phyloP scores from a whole-genome alignment of 208 protist genomes.

The Crithidia sp. region DNA sequence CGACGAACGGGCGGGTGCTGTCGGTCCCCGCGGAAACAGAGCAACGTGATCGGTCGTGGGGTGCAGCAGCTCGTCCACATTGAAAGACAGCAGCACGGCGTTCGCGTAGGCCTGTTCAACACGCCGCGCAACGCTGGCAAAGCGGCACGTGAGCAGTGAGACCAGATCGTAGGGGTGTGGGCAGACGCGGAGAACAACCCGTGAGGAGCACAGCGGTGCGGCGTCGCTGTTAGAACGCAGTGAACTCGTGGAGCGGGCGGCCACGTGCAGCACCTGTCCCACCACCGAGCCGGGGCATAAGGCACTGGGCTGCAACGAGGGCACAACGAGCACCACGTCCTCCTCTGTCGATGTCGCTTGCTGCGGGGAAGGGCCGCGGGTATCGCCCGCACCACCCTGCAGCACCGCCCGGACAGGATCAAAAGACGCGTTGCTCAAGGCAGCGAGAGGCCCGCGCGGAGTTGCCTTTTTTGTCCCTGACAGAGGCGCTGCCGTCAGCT shows the following conservation, averaged over 20 bases:
- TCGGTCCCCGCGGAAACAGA: not conserved
- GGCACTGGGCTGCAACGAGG: conserved; percentile 3
- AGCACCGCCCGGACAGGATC: not conserved
- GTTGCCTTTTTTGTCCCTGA: not conserved
- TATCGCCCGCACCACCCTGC: not conserved
- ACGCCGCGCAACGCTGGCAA: conserved; percentile 13
- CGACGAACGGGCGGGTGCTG: not conserved
- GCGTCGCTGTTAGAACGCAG: not conserved
- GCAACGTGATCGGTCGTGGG: conserved; percentile 3
- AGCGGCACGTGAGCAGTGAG: conserved; percentile 20
- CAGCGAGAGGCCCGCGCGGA: too few relatives aligned
- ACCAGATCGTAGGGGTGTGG: conserved; percentile 18
- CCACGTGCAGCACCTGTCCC: not conserved
- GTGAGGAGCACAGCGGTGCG: not conserved
- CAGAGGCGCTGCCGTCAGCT: conserved; percentile 1
- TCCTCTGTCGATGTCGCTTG: not conserved
- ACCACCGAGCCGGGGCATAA: conserved; percentile 5
- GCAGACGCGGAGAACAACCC: conserved; percentile 9
- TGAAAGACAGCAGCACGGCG: conserved; percentile 14
- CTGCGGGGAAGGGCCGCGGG: not conserved
- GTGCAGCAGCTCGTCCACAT: not conserved
- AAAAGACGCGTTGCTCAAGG: conserved; percentile 1
- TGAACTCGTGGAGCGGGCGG: not conserved
- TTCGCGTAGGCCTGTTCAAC: conserved; percentile 11
- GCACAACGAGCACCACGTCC: conserved; percentile 4